These are phyloP conservation scores for Arxiozyma telluris DNA, from an alignment of 1,139 yeast species.

Conservation along the genomic window DNA sequence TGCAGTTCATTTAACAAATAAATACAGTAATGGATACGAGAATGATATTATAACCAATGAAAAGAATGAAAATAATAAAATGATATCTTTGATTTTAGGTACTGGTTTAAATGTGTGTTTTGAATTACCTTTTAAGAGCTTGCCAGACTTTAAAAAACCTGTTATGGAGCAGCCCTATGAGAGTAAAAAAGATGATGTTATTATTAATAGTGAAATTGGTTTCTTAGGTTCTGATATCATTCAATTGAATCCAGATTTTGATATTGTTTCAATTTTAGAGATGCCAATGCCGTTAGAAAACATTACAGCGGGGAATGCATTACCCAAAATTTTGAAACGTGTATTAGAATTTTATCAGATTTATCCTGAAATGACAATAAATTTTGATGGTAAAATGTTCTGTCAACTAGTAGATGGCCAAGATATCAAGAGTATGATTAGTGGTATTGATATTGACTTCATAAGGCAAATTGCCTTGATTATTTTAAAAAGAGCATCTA, in stretches of 20 bases:
- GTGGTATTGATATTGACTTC: slow-evolving; percentile 5
- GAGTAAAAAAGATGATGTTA: slow-evolving; percentile 11
- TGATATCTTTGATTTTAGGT: slow-evolving; percentile 30
- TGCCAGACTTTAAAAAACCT: slow-evolving; percentile 13
- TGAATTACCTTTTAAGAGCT: slow-evolving; percentile 13
- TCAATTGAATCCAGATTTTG: slow-evolving; percentile 14
- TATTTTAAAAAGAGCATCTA: slow-evolving; percentile 24
- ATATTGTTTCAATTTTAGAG: slow-evolving; percentile 7
- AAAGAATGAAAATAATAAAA: background rate
- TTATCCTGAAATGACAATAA: slow-evolving; percentile 5
- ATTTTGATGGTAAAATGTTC: slow-evolving; percentile 24
- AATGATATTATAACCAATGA: background rate
- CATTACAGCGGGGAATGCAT: slow-evolving; percentile 24
- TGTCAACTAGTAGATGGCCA: slow-evolving; percentile 8
- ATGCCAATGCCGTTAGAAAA: slow-evolving; percentile 23
- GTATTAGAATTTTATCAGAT: slow-evolving; percentile 13
- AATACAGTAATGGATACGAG: slow-evolving; percentile 6
- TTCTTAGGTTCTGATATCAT: slow-evolving; percentile 26
- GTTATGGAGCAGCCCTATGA: slow-evolving; percentile 11
- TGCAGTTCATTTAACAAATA: slow-evolving; percentile 27
- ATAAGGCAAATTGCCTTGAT: slow-evolving; percentile 11
- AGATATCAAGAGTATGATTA: slow-evolving; percentile 2
- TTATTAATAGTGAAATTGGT: slow-evolving; percentile 25
- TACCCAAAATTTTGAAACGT: slow-evolving; percentile 17
- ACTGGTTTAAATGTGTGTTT: slow-evolving; percentile 33